Conservation (phyloP, 129 eudicot genomes). For the Deinandra increscens region DNA sequence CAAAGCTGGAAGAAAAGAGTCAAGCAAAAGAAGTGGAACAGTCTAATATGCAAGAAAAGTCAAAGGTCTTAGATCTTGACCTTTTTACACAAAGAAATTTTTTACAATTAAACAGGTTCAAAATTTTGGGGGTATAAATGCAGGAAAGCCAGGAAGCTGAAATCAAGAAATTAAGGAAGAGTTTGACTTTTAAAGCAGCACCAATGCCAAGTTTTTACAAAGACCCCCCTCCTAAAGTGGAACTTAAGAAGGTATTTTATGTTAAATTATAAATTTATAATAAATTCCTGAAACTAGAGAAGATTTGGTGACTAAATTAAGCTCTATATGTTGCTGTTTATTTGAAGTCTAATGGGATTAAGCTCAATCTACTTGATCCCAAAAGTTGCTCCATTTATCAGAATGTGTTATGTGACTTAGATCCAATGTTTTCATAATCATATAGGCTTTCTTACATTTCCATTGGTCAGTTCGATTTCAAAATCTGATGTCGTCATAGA, state of each 20-base stretch:
- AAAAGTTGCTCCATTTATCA: not conserved
- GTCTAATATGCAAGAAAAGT: slow-evolving; percentile 64
- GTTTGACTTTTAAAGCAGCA: slow-evolving; percentile 79
- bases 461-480: too few species aligned
- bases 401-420: not conserved
- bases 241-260: slow-evolving; percentile 71
- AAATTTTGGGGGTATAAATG: slow-evolving; percentile 21
- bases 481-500: too few species aligned
- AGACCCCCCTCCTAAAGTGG: slow-evolving; percentile 80
- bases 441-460: too few species aligned
- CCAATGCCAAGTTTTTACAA: slow-evolving; percentile 92
- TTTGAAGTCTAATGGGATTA: too few species aligned
- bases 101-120: not conserved
- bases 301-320: not conserved
- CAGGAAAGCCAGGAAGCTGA: slow-evolving; percentile 89
- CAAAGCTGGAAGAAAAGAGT: slow-evolving; percentile 79
- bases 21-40: slow-evolving; percentile 78
- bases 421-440: too few species aligned
- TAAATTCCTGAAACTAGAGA: not conserved
- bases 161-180: slow-evolving; percentile 74
- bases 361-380: not conserved
- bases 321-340: not conserved
- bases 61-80: slow-evolving; percentile 53
- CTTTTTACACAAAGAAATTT: slow-evolving; percentile 10
- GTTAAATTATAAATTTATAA: not conserved